Percentiles rank a stretch among this genome's conserved stretches.
Evolutionary conservation across 2,329 filamentous ascomycete genomes (phyloP).

Genomic region (Myotisia sp.): DNA sequence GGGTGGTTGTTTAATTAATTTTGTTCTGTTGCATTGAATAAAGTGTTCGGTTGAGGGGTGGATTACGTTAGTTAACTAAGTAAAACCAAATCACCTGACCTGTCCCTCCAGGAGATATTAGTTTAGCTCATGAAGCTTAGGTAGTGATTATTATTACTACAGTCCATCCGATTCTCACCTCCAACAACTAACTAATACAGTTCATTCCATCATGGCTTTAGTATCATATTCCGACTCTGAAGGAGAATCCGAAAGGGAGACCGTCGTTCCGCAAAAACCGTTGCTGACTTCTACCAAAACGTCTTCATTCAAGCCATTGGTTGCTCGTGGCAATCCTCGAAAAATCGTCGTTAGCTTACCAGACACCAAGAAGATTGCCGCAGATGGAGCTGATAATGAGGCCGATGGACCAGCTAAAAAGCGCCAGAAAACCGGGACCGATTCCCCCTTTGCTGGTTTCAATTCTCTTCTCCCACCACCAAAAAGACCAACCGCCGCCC

Average conservation of each 20-base stretch:
- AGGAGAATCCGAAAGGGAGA: conserved; percentile 33
- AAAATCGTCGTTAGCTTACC: conserved; percentile 64
- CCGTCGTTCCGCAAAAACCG: conserved; percentile 5
- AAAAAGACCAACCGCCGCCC: conserved; percentile 38
- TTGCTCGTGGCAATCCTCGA: conserved; percentile 69
- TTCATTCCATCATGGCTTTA: conserved; percentile 46
- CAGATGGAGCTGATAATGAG: conserved; percentile 24
- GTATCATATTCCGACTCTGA: conserved; percentile 76
- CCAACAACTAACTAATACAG: no score
- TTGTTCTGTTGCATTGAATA: no score
- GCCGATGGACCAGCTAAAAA: conserved; percentile 7
- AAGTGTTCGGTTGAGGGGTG: no score
- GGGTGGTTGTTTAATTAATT: no score
- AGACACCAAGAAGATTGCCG: conserved; percentile 28
- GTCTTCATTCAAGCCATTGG: conserved; percentile 54
- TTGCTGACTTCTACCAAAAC: conserved; percentile 13
- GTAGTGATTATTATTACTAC: no score
- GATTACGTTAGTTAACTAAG: no score
- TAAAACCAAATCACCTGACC: no score
- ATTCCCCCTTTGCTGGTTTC: conserved; percentile 58
- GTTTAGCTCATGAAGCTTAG: no score
- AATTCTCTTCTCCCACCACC: conserved; percentile 77
- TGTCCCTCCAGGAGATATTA: no score
- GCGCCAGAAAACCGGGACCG: conserved; percentile 14
- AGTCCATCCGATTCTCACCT: no score